Percentiles rank a stretch among this genome's conserved stretches.
These are phyloP conservation scores for Mycena crocata DNA, from an alignment of 768 basidiomycete genomes.

Conservation along the genomic window DNA sequence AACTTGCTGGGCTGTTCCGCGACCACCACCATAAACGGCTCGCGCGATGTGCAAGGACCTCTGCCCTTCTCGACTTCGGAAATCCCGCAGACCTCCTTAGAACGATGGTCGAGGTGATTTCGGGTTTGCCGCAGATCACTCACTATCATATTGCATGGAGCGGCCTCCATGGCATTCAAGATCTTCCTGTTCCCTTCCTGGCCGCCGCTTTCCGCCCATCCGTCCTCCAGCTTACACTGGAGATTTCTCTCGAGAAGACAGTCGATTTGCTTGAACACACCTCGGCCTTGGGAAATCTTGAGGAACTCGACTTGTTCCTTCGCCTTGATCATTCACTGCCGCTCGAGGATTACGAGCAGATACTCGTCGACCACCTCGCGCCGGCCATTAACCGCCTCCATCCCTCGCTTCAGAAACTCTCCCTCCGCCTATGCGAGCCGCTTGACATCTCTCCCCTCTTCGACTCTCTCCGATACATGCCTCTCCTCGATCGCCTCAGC, in stretches of 20 bases:
- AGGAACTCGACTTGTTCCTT: constrained; percentile 57
- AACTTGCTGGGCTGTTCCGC: constrained; percentile 48
- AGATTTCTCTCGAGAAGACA: constrained; percentile 57
- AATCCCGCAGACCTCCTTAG: constrained; percentile 53
- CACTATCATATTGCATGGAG: constrained; percentile 65
- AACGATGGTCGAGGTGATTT: constrained; percentile 56
- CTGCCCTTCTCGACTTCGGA: constrained; percentile 44
- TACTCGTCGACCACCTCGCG: constrained; percentile 52
- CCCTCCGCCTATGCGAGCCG: constrained; percentile 57
- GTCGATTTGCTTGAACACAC: constrained; percentile 47
- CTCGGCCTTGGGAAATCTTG: constrained; percentile 45
- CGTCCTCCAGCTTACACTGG: constrained; percentile 55
- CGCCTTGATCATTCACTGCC: constrained; percentile 50
- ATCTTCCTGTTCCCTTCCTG: constrained; percentile 48
- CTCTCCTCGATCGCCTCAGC: constrained; percentile 49
- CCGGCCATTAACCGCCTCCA: constrained; percentile 52
- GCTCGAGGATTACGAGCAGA: constrained; percentile 39
- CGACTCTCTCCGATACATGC: constrained; percentile 45
- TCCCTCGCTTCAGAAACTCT: constrained; percentile 50
- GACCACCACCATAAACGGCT: constrained; percentile 39
- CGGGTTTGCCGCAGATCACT: constrained; percentile 56
- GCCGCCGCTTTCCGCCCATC: constrained; percentile 49
- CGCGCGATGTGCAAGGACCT: constrained; percentile 40
- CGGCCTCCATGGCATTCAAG: constrained; percentile 47
- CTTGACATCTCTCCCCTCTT: constrained; percentile 59